Base-by-base conservation (phyloP, 139 green algal genomes). In the Prasinococcaceae sp. region DNA sequence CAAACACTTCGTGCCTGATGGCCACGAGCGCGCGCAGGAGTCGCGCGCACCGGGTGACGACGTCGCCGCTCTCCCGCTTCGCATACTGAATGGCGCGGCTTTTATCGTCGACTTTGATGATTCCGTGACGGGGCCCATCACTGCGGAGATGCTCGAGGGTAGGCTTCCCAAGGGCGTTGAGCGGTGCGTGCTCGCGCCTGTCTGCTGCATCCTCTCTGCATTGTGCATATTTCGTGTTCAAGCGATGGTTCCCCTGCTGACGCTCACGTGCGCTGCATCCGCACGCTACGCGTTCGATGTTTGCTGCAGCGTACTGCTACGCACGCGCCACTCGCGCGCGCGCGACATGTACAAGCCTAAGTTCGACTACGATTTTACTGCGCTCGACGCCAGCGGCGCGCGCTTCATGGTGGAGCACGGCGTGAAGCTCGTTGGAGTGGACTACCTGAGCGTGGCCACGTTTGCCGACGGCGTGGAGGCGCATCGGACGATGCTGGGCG, bases 1-100 rank as follows among this genome's bases (percentile, higher is more conserved):
- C 22, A 28, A 53, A 53, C 22, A 53, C 46, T 38, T 41, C 33
- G 46, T 53, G 46, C 22, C 26, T 25, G 46, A 53, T 28, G 6
- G 26, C 8, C 14, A 37, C 9, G 9, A 36, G 46, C 22, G 22
- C 9, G 22, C 26, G 26, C 46, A 38, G 9, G 25, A 9, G 19
- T 22, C 19, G 41, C 19, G 41, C n/a, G 17, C 10, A 22, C 10
- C 10, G 17, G 46, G 22, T 53, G 22, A 53, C 26, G 46, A 53
- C 46, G 8, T 53, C 24, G 25, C 30, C 46, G 22, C 46, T 35
- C 22, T 53, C 26, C 46, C 22, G 26, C 46, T 19, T 22, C 41
- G 10, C 12, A 22, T 29, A 9, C 16, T 49, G 10, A 24, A 24
- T 9, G 41, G n/a, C 17, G 10, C 41, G 17, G 41, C 16, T 9